Evolutionary conservation across 2,329 filamentous ascomycete genomes (phyloP).

Genomic region (Monilinia laxa): DNA sequence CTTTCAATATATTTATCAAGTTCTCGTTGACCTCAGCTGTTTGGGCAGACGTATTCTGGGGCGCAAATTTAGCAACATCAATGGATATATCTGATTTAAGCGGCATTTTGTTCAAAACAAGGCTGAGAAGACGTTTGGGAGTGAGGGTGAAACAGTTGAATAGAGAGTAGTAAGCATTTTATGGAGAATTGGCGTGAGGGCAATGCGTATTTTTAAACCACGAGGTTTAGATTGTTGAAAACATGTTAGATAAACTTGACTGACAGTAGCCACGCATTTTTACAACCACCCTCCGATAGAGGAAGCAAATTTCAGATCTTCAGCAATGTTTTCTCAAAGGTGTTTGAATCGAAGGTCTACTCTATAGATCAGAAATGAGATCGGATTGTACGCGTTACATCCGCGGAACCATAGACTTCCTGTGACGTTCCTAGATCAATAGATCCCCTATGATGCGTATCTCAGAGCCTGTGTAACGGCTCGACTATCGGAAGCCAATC

Average conservation of each 20-base stretch:
- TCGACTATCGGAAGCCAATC: background rate
- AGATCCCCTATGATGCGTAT: constrained; percentile 2
- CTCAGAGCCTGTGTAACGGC: constrained; percentile 7
- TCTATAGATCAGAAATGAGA: constrained; percentile 20
- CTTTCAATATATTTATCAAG: constrained; percentile 33
- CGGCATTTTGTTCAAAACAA: constrained; percentile 35
- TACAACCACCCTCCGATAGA: background rate
- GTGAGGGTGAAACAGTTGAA: background rate
- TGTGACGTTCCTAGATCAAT: constrained; percentile 6
- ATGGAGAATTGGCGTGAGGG: constrained; percentile 49
- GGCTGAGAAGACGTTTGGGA: too few relatives aligned
- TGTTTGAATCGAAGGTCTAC: constrained; percentile 7
- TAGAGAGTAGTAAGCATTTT: constrained; percentile 37
- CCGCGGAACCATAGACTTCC: background rate
- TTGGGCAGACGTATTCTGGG: constrained; percentile 43
- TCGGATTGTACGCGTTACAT: constrained; percentile 8
- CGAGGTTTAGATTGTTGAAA: background rate
- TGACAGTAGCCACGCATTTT: background rate
- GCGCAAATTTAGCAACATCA: constrained; percentile 47
- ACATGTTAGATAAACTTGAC: background rate
- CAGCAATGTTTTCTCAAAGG: background rate
- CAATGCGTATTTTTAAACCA: background rate
- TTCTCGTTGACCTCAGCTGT: constrained; percentile 48
- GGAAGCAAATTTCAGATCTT: background rate
- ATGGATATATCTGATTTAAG: constrained; percentile 44